phyloP scores from a whole-genome alignment of 176 grass and related monocot genomes.

The barley (Hordeum vulgare) region DNA sequence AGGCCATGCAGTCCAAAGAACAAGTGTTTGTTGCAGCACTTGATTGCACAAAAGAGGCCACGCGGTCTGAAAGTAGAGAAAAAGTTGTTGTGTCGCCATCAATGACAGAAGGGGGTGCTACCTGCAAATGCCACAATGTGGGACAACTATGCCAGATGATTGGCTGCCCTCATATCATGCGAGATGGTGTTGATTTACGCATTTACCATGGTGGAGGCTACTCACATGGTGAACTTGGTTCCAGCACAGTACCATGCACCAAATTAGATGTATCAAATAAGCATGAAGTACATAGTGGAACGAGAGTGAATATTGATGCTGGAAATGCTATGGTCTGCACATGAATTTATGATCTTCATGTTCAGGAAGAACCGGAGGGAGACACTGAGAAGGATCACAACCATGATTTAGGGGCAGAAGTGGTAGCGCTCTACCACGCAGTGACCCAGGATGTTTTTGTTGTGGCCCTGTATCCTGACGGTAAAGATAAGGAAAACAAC shows the following conservation, averaged over 20 bases:
- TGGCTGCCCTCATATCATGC: slow-evolving; percentile 7
- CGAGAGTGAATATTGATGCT: neutral
- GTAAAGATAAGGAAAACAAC: neutral
- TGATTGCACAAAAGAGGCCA: neutral
- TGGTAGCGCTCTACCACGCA: neutral
- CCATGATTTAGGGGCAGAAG: neutral
- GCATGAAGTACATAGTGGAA: neutral
- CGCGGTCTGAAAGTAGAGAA: neutral
- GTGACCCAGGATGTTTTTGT: too few relatives aligned
- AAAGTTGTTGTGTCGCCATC: neutral
- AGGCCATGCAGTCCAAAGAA: neutral
- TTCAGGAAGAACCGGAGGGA: neutral
- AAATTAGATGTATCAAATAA: slow-evolving; percentile 12
- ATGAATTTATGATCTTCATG: neutral
- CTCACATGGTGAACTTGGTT: neutral
- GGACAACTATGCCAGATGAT: slow-evolving; percentile 11
- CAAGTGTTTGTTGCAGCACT: neutral
- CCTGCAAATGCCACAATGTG: neutral
- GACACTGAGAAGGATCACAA: neutral
- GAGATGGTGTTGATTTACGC: neutral
- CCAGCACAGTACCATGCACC: neutral
- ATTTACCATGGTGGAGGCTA: neutral
- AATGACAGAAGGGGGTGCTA: neutral
- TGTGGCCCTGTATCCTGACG: neutral
- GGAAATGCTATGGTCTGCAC: neutral